These are phyloP conservation scores for Saprolegnia parasitica DNA, from an alignment of 352 stramenopile genomes.

Conservation along the genomic window DNA sequence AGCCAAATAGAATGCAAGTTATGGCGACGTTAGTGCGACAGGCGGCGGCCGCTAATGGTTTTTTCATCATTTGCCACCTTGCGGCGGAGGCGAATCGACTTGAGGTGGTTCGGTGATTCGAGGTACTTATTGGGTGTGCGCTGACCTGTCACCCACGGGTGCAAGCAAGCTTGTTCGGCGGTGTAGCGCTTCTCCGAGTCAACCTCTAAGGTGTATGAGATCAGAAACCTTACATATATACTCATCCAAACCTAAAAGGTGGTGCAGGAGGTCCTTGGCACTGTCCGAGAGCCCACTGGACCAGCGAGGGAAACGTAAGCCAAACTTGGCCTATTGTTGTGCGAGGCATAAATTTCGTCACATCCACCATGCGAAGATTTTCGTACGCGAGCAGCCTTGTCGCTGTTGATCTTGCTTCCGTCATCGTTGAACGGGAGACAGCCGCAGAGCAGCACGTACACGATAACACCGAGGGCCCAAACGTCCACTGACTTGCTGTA, in stretches of 20 bases:
- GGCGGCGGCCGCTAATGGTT: conserved; percentile 32
- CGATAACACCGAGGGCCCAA: conserved; percentile 97
- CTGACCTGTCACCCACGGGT: conserved; percentile 83
- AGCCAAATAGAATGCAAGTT: neutral
- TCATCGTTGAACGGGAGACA: conserved; percentile 99
- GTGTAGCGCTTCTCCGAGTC: conserved; percentile 74
- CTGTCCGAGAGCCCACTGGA: conserved; percentile 79
- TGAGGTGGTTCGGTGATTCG: conserved; percentile 82
- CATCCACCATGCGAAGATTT: neutral
- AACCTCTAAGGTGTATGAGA: conserved; percentile 44
- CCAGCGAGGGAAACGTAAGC: conserved; percentile 92
- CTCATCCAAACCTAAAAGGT: conserved; percentile 58
- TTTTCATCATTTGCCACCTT: conserved; percentile 34
- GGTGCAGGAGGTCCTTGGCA: conserved; percentile 78
- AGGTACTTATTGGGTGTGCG: conserved; percentile 84
- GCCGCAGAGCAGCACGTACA: conserved; percentile 96
- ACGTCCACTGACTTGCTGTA: conserved; percentile 97
- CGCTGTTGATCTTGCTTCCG: conserved; percentile 74
- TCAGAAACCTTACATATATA: neutral
- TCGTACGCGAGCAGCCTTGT: conserved; percentile 61
- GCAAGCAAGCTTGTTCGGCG: conserved; percentile 70
- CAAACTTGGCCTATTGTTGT: conserved; percentile 83
- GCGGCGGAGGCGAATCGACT: conserved; percentile 61
- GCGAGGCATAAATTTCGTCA: neutral
- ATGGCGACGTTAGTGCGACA: conserved; percentile 11